Conservation (phyloP, 495 filamentous ascomycete species). For the Astrothelium subdiscretum region DNA sequence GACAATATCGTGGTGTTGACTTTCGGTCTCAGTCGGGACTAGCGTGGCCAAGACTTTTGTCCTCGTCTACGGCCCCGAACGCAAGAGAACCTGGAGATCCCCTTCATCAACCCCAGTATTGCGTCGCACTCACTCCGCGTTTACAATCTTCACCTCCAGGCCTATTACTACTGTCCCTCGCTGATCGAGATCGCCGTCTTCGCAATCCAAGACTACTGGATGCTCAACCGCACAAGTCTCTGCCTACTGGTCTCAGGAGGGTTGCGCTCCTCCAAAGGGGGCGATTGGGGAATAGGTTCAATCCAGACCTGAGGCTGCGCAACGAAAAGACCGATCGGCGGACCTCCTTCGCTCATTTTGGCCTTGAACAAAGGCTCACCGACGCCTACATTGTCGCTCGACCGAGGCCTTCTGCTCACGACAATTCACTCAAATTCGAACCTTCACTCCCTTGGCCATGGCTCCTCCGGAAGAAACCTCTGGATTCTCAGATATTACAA, state of each 20-base stretch:
- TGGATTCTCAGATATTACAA: conserved; percentile 1
- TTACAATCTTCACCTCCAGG: background rate
- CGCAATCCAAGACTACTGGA: background rate
- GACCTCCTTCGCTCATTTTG: background rate
- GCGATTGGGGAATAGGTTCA: background rate
- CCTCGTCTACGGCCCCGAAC: background rate
- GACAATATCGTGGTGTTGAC: background rate
- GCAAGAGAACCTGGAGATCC: background rate
- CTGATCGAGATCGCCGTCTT: background rate
- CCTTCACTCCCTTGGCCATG: background rate
- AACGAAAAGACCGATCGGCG: too few relatives aligned
- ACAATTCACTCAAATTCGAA: background rate
- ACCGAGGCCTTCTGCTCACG: background rate
- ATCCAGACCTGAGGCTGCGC: background rate
- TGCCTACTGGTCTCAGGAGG: background rate
- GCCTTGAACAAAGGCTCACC: background rate
- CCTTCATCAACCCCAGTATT: background rate
- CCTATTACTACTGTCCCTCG: background rate
- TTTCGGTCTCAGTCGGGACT: background rate
- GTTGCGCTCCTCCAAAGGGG: background rate
- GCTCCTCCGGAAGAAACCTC: background rate
- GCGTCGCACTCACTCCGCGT: background rate
- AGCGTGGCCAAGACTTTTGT: background rate
- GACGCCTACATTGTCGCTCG: background rate
- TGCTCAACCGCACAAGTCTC: background rate